phyloP scores from a whole-genome alignment of 148 eudicot genomes.

The Rhododendron ovatum region DNA sequence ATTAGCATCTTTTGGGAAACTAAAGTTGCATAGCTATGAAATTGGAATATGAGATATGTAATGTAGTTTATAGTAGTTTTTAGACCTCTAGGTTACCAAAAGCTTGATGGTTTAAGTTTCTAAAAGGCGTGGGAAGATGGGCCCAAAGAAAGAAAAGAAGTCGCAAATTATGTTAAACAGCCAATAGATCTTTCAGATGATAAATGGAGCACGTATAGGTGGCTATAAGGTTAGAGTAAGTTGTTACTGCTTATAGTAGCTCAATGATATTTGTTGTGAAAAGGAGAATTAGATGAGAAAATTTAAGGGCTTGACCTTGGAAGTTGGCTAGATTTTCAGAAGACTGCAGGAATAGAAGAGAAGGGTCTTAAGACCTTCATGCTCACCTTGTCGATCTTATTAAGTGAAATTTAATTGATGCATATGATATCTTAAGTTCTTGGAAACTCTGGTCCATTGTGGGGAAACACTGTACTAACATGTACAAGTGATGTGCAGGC shows the following conservation, averaged over 20 bases:
- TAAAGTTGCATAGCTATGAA: neutral
- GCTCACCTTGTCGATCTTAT: neutral
- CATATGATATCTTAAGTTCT: neutral
- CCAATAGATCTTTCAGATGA: neutral
- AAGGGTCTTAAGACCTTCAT: neutral
- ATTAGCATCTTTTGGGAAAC: neutral
- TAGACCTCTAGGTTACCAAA: neutral
- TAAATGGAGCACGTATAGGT: neutral
- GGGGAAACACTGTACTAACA: neutral
- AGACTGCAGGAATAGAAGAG: neutral
- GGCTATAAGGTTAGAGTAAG: neutral
- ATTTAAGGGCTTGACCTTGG: neutral
- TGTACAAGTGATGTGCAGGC: conserved; percentile 47
- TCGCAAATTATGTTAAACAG: neutral
- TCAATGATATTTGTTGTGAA: neutral
- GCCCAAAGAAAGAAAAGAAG: neutral
- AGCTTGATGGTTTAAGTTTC: neutral
- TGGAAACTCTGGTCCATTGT: neutral
- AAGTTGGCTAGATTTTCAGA: neutral
- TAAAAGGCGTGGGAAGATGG: neutral
- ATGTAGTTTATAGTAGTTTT: neutral
- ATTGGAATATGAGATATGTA: neutral
- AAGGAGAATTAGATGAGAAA: neutral
- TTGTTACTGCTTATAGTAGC: neutral
- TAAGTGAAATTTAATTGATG: neutral